Evolutionary conservation across 2,329 filamentous ascomycete genomes (phyloP), one percentile per base, ranked within the genome.

Genomic region (Chaetomiaceae sp.): DNA sequence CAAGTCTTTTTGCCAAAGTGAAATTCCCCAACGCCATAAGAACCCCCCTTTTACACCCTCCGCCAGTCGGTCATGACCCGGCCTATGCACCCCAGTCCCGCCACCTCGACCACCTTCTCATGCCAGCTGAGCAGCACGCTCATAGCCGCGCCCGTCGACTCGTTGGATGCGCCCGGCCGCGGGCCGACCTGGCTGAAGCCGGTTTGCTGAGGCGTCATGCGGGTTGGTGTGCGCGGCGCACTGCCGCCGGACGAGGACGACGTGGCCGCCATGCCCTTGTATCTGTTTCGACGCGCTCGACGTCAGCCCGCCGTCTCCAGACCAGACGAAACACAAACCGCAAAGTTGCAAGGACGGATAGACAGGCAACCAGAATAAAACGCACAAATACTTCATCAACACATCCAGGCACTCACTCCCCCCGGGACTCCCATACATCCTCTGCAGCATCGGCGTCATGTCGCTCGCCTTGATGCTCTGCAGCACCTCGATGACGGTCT

Each of bases 51-150:
- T 76, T 75, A 95, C 63, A 95, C 92, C 64, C 87, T 94, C 66
- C 94, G 85, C 75, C 92, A 89, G 76, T 99, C 94, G 37, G 90
- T 94, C 91, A 99, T 96, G 61, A 90, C 90, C 64, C 94, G 83
- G 58, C 90, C 89, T 72, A 99, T 94, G 70, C 88, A 90, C 40
- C 94, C 94, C 61, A 90, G 78, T 21, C 94, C 94, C 33, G 90
- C 89, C 65, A 96, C 85, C 66, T 99, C 94, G 4, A 97, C 90
- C 58, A 96, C 81, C 80, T 96, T 99, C 77, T 99, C 94, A 69
- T 99, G 94, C 94, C 94, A 99, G 73, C 90, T 96, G 61, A 99
- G 76, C 67, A 99, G 71, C 47, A 99, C 94, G 67, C 94, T 97
- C 94, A 97, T 97, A 49, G 86, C 87, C 53, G 90, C 86, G 32